Conservation (phyloP, 768 basidiomycete genomes). For the Rhodocollybia butyracea region DNA sequence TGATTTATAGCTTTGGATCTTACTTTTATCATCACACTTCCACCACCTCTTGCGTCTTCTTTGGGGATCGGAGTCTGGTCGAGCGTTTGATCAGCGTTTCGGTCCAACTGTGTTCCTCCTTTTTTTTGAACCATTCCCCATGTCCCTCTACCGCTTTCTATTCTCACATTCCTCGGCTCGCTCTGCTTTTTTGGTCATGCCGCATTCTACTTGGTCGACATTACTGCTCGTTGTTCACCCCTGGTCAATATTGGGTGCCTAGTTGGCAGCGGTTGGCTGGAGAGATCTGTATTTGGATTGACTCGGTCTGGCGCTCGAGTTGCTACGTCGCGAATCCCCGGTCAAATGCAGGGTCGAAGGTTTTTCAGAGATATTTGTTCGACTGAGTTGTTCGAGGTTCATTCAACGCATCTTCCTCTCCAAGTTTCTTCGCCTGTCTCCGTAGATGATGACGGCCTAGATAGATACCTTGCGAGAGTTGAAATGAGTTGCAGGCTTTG, state of each 20-base stretch:
- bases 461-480: background rate
- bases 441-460: slow-evolving; percentile 5
- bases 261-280: slow-evolving; percentile 26
- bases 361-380: background rate
- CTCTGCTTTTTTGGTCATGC: slow-evolving; percentile 2
- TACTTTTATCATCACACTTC: background rate
- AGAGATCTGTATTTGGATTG: background rate
- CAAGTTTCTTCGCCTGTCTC: slow-evolving; percentile 3
- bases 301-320: slow-evolving; percentile 1
- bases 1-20: slow-evolving; percentile 12
- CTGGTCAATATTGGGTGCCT: slow-evolving; percentile 25
- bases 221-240: slow-evolving; percentile 22
- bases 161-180: slow-evolving; percentile 13
- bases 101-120: slow-evolving; percentile 17
- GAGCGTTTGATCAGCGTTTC: slow-evolving; percentile 46
- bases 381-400: background rate
- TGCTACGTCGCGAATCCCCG: too few relatives aligned
- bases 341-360: background rate
- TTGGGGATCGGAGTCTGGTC: slow-evolving; percentile 17
- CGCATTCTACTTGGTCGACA: slow-evolving; percentile 7
- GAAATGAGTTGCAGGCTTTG: background rate
- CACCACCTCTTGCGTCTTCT: slow-evolving; percentile 11
- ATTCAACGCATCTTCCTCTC: background rate
- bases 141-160: slow-evolving; percentile 13
- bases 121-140: slow-evolving; percentile 19